Evolutionary conservation across 345 rosid species (phyloP).

Genomic region (Citrus reticulata): DNA sequence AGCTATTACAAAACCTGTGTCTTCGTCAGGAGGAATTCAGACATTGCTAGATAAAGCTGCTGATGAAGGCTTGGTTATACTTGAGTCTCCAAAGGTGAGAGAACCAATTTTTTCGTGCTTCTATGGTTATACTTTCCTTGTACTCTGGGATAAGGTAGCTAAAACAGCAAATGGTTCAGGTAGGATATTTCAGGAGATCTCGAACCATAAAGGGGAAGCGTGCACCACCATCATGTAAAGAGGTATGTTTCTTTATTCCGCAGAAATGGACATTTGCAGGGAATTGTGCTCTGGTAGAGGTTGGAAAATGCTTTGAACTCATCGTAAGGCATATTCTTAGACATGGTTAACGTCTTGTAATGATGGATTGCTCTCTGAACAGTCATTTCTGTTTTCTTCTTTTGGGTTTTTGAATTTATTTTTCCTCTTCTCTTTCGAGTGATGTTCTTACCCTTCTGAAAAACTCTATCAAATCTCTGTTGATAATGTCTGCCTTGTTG

Average conservation of each 20-base stretch:
- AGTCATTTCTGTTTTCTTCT: not conserved
- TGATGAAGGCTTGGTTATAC: conserved; percentile 68
- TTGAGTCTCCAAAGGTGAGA: conserved; percentile 80
- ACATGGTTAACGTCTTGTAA: not conserved
- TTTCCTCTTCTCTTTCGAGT: not conserved
- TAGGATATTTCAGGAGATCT: conserved; percentile 76
- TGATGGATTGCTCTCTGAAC: not conserved
- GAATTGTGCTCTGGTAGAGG: not conserved
- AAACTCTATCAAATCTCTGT: conserved; percentile 8
- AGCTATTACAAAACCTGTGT: conserved; percentile 46
- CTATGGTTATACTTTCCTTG: not conserved
- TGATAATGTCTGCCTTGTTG: conserved; percentile 17
- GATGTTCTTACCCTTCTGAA: not conserved
- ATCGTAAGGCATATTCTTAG: not conserved
- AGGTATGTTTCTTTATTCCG: conserved; percentile 41
- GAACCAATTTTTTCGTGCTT: not conserved
- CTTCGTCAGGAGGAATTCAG: conserved; percentile 35
- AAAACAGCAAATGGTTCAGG: conserved; percentile 43
- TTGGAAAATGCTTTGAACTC: not conserved
- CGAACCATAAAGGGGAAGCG: conserved; percentile 79
- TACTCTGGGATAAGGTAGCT: conserved; percentile 10
- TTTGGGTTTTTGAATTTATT: not conserved
- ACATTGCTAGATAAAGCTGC: conserved; percentile 58
- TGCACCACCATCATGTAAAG: conserved; percentile 81
- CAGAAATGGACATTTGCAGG: not conserved